Base-by-base conservation (phyloP, 768 basidiomycete genomes). In the Lactarius tabidus region DNA sequence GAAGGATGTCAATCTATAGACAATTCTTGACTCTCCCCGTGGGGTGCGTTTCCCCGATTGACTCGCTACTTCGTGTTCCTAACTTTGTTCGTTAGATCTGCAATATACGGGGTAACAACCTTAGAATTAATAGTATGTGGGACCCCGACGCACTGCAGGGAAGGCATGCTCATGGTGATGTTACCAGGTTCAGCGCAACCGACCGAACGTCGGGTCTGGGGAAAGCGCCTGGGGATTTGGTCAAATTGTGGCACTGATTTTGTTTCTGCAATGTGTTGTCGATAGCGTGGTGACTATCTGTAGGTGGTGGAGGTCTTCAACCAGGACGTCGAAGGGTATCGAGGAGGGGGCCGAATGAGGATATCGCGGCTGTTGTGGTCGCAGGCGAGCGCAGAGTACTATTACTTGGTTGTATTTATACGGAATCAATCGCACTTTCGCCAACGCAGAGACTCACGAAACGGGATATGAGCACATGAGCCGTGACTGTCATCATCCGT, bases 151-250 rank as follows among this genome's bases (percentile, higher is more conserved):
- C n/a, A n/a, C 10, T 20, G n/a, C 29, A 17, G 48, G 6, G 23
- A 57, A 52, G 9, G 31, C 20, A 17, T 52, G 33, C 65, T 66
- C 12, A 61, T 15, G 18, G 0, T 6, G 6, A 53, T 26, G 29
- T 23, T 38, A 51, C 29, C 31, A 66, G 65, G 60, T 66, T 38
- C 48, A 43, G 31, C 48, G 31, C 31, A 66, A 66, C 28, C 45
- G 31, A 8, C 20, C 2, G n/a, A 35, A 57, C 31, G 61, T 62
- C 29, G 26, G 57, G 26, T 17, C 55, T 35, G 65, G 65, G 8
- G 60, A 66, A 57, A 23, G 29, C 9, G 18, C 1, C 12, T 66
- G 60, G 60, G 60, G 60, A 17, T 66, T 66, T 45, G 65, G 60
- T 14, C 65, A 66, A 57, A 62, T 66, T 26, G 36, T 62, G 18